Evolutionary conservation across 495 filamentous ascomycete species (phyloP), one percentile per base, ranked within the genome.

Genomic region (Monascus purpureus): DNA sequence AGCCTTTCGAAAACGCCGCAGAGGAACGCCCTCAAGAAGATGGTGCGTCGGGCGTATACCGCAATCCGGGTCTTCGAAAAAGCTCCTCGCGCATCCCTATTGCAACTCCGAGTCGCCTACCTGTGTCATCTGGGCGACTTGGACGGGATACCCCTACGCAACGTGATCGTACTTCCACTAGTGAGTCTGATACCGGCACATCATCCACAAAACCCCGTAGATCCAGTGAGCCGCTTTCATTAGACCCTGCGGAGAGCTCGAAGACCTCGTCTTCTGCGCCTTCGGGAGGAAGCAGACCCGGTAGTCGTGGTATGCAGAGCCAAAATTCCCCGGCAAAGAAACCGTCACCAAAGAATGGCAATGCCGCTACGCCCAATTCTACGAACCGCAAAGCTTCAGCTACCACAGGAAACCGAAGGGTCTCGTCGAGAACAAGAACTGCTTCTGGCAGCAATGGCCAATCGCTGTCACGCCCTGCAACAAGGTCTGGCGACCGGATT

Each of bases 1-100:
- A 72, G 20, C 80, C 82, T 5, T 80, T 88, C 45, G 88, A 93
- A 42, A 77, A 80, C 39, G 76, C 80, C 8, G 72, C 77, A 14
- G 77, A 86, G 17, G 31, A 51, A 57, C 17, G 59, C 5, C 20
- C 4, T 5, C 20, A 63, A 22, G 59, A 59, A 20, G 65, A 39
- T 7, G 36, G 20, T 16, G 48, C 55, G 5, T 43, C 53, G 17
- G 50, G 44, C 28, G 43, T 64, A 22, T 63, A 68, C 32, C 56
- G 46, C 23, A 53, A 65, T 40, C 57, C 56, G 7, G 52, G 51
- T 22, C 40, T 62, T 6, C 53, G 63, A 12, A 65, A 65, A 40
- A 65, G 61, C 44, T 62, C 63, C 1, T 95, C 87, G 17, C 70
- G 81, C 15, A 95, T 97, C 40, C 90, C 90, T 0, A 64, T 96